Evolutionary conservation across 768 basidiomycete species (phyloP), one percentile per base, ranked within the genome.

Genomic region (Russula vinacea): DNA sequence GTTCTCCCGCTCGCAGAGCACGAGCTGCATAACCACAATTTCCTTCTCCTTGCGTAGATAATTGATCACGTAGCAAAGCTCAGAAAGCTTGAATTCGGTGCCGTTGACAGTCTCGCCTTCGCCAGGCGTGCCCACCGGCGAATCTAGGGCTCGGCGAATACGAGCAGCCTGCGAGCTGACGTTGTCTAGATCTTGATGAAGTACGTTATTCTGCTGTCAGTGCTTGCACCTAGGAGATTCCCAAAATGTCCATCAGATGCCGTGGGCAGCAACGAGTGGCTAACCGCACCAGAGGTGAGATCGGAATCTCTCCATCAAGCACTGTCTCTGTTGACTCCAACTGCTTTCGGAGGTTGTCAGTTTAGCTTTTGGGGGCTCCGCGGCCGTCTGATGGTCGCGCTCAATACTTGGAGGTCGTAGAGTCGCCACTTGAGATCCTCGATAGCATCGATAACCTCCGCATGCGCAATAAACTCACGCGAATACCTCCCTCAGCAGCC

Each of bases 11-110:
- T 83, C 88, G 78, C 86, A 83, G 54, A 94, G 83, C 70, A 94
- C 90, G 29, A 92, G 80, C 67, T 94, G 91, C 37, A 94, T 81
- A 68, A 94, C 92, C 51, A 91, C 88, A 58, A 95, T 92, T 72
- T 94, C 92, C 76, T 95, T 94, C 79, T 94, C 93, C 71, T 89
- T 92, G 47, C 93, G 83, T 39, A 95, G 77, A 74, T 90, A 94
- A 2, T 86, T 81, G 49, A 94, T 86, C 32, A 93, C 87, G 19
- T 87, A 83, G 33, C 89, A 87, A 24, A 93, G 75, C 67, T 92
- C 90, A 0, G 87, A 79, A 11, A 90, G 67, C 71, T 90, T 88
- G 2, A 79, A 79, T 67, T 90, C 88, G 4, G 77, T 70, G 64
- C 86, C 84, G 19, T 80, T 84, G 10, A 74, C 62, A 0, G 74